Evolutionary conservation across 257 asterid species (phyloP).

Genomic region (Anisodus acutangulus): DNA sequence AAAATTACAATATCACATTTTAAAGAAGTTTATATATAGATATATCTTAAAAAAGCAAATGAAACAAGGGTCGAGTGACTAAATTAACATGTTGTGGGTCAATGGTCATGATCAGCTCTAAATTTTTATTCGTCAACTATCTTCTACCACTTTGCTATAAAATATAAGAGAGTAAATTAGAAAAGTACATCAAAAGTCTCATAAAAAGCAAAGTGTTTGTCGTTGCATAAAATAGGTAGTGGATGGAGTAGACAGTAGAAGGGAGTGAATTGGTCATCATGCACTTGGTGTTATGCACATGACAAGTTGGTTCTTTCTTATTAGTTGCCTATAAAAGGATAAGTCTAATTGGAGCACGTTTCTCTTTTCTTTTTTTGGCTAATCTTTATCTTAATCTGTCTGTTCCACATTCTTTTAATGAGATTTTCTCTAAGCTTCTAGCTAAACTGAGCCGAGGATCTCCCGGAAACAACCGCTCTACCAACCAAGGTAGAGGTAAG

Average conservation of each 20-base stretch:
- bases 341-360: constrained; percentile 21
- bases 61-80: background rate
- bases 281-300: constrained; percentile 20
- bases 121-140: background rate
- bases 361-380: background rate
- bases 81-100: background rate
- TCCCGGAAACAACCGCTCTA: too few relatives aligned
- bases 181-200: background rate
- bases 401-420: background rate
- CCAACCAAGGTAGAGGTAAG: too few relatives aligned
- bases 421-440: background rate
- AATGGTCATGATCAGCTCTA: background rate
- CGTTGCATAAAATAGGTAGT: constrained; percentile 15
- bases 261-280: constrained; percentile 17
- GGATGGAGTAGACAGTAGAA: constrained; percentile 8
- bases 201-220: background rate
- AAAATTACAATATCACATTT: background rate
- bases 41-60: background rate
- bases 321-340: background rate
- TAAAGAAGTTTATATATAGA: background rate
- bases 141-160: background rate
- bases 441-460: too few relatives aligned
- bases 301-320: constrained; percentile 19
- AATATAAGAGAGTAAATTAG: background rate
- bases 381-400: background rate